phyloP scores from a whole-genome alignment of 768 basidiomycete species.

The Tephrocybe sp. region DNA sequence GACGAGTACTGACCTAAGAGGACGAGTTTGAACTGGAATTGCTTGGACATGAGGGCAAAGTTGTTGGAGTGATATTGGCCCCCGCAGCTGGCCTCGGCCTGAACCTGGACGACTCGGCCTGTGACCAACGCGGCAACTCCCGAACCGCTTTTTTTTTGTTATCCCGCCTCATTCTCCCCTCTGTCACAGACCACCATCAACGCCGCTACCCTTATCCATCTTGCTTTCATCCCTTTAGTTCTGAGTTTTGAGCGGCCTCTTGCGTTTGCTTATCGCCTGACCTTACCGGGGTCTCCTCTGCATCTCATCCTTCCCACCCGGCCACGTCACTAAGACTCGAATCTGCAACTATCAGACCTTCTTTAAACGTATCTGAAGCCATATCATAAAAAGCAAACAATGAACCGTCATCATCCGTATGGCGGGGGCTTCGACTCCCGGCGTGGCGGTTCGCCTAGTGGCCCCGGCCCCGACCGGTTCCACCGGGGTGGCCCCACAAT shows the following conservation, averaged over 20 bases:
- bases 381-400: constrained; percentile 31
- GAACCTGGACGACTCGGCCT: too few relatives aligned
- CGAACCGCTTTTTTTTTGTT: constrained; percentile 23
- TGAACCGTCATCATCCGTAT: constrained; percentile 93
- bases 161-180: constrained; percentile 7
- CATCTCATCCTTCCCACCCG: constrained; percentile 3
- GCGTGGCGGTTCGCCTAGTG: constrained; percentile 64
- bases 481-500: constrained; percentile 54
- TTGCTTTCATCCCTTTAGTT: constrained; percentile 14
- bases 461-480: constrained; percentile 73
- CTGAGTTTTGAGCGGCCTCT: constrained; percentile 31
- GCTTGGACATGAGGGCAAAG: constrained; percentile 74
- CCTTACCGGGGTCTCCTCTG: constrained; percentile 12
- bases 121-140: constrained; percentile 33
- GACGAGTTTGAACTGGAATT: constrained; percentile 95
- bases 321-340: constrained; percentile 36
- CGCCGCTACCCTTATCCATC: constrained; percentile 19
- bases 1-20: constrained; percentile 69
- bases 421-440: constrained; percentile 62
- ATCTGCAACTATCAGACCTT: too few relatives aligned
- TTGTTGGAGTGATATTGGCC: constrained; percentile 24
- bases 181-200: constrained; percentile 37
- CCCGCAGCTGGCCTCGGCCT: too few relatives aligned
- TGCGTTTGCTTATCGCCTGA: constrained; percentile 18
- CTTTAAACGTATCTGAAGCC: constrained; percentile 16